A percentile compares a stretch with the other conserved stretches of the same genome.
Evolutionary conservation across 2,329 filamentous ascomycete genomes (phyloP).

Genomic region (Colletotrichum tropicicola): DNA sequence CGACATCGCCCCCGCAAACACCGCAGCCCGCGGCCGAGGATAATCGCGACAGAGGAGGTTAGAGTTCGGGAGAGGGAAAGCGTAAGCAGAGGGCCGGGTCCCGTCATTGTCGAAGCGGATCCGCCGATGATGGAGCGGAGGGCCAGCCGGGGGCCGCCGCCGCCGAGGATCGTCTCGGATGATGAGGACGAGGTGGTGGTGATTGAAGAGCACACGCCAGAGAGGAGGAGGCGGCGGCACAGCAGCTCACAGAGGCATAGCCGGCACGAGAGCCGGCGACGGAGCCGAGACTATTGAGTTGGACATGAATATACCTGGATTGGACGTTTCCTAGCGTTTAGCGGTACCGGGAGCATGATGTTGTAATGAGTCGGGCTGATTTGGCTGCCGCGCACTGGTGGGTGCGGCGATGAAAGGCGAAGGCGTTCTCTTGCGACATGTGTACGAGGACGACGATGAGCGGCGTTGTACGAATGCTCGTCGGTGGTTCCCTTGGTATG

Average conservation of each 20-base stretch:
- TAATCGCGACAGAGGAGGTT: conserved; percentile 40
- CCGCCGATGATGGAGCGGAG: conserved; percentile 32
- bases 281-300: conserved; percentile 23
- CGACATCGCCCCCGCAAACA: conserved; percentile 20
- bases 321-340: background rate
- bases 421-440: background rate
- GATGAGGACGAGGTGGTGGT: conserved; percentile 44
- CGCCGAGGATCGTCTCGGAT: conserved; percentile 38
- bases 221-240: conserved; percentile 35
- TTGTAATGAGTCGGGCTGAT: conserved; percentile 8
- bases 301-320: background rate
- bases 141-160: conserved; percentile 32
- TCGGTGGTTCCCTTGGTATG: background rate
- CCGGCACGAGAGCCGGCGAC: conserved; percentile 20
- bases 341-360: background rate
- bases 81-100: conserved; percentile 17
- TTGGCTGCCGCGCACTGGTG: background rate
- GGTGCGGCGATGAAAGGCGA: background rate
- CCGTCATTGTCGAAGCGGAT: conserved; percentile 38
- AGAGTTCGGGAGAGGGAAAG: conserved; percentile 34
- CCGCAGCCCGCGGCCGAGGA: conserved; percentile 29
- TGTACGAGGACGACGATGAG: background rate
- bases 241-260: conserved; percentile 31
- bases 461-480: background rate
- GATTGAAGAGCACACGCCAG: conserved; percentile 44